Percentiles rank a stretch among this genome's conserved stretches.
These are phyloP conservation scores for Vigna angularis DNA, from an alignment of 306 rosid genomes.

Conservation along the genomic window DNA sequence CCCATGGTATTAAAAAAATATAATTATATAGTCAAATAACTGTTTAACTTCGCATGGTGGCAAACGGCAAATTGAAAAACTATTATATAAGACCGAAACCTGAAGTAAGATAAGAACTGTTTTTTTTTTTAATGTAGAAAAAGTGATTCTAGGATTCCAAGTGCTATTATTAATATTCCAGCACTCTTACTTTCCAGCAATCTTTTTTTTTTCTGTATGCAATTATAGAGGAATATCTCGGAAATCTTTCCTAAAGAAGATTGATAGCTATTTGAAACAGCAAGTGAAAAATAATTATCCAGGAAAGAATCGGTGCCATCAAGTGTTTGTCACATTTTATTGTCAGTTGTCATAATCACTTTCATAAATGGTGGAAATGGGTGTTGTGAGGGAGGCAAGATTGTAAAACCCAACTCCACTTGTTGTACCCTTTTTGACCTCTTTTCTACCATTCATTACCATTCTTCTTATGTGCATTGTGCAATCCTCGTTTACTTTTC, in stretches of 20 bases:
- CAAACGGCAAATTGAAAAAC: no score
- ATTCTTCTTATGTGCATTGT: no score
- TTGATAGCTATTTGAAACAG: background rate
- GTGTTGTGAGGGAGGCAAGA: background rate
- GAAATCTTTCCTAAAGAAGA: background rate
- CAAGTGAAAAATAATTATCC: constrained; percentile 5
- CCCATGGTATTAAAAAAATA: no score
- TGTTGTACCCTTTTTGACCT: background rate
- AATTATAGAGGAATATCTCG: constrained; percentile 24
- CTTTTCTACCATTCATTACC: background rate
- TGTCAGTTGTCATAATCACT: constrained; percentile 1
- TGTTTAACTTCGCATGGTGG: no score
- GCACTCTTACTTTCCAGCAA: background rate
- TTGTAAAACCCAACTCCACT: background rate
- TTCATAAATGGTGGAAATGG: background rate
- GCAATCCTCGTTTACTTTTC: no score
- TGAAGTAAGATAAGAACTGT: background rate
- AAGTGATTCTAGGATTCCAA: background rate
- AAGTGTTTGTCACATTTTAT: constrained; percentile 2
- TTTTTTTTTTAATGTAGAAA: background rate
- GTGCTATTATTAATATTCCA: background rate
- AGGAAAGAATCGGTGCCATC: constrained; percentile 22
- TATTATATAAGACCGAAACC: no score
- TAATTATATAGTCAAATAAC: no score
- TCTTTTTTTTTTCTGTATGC: constrained; percentile 15